Percentiles rank a stretch among this genome's conserved stretches.
These are phyloP conservation scores for Beta vulgaris DNA, from an alignment of 148 eudicot genomes.

Conservation along the genomic window DNA sequence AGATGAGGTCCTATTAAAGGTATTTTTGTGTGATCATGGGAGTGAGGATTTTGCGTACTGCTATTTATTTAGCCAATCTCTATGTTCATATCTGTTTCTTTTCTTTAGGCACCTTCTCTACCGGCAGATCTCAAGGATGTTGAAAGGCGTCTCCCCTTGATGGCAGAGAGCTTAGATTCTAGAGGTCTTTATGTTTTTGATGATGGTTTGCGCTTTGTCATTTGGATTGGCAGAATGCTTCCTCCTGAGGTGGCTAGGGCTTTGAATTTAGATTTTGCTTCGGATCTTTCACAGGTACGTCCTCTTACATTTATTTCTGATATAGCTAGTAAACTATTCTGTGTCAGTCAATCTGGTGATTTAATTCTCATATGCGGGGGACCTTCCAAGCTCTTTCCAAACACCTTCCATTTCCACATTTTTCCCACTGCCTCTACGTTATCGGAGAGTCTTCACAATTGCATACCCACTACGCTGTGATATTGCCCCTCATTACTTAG, in stretches of 20 bases:
- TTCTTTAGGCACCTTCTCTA: slow-evolving; percentile 43
- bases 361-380: background rate
- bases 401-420: no score
- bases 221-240: slow-evolving; percentile 91
- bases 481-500: no score
- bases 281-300: slow-evolving; percentile 71
- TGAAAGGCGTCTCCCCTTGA: slow-evolving; percentile 58
- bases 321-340: background rate
- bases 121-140: slow-evolving; percentile 40
- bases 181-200: slow-evolving; percentile 87
- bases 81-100: slow-evolving; percentile 7
- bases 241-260: slow-evolving; percentile 69
- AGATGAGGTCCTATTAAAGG: slow-evolving; percentile 75
- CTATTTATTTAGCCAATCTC: slow-evolving; percentile 17
- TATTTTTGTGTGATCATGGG: slow-evolving; percentile 24
- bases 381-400: background rate
- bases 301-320: background rate
- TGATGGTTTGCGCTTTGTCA: slow-evolving; percentile 88
- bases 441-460: no score
- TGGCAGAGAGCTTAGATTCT: slow-evolving; percentile 84
- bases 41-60: background rate
- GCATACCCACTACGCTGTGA: no score
- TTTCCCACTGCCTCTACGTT: no score
- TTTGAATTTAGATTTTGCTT: slow-evolving; percentile 68
- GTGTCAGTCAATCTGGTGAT: background rate